Evolutionary conservation across 176 grass and related monocot genomes (phyloP).

Genomic region (Raddia guianensis): DNA sequence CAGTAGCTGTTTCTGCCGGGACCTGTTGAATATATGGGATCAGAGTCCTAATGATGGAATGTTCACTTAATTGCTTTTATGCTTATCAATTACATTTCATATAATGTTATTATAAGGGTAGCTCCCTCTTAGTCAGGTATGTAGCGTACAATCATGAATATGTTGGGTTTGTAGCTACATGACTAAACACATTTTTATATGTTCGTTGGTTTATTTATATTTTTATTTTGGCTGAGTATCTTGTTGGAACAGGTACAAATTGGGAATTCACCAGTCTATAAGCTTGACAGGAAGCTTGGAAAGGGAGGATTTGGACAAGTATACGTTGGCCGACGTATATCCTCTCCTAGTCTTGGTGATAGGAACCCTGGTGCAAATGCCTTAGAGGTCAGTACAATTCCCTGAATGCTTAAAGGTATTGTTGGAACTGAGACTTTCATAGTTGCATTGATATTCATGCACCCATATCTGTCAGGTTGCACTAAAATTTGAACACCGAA

Average conservation of each 20-base stretch:
- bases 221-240: not conserved
- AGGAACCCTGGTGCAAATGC: slow-evolving; percentile 68
- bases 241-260: slow-evolving; percentile 72
- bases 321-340: slow-evolving; percentile 74
- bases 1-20: not conserved
- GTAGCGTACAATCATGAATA: not conserved
- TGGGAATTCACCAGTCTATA: slow-evolving; percentile 79
- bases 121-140: not conserved
- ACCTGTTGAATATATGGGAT: not conserved
- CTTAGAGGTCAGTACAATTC: slow-evolving; percentile 68
- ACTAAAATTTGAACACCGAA: slow-evolving; percentile 92
- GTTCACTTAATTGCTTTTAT: slow-evolving; percentile 2
- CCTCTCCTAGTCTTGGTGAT: slow-evolving; percentile 52
- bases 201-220: not conserved
- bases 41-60: not conserved
- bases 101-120: slow-evolving; percentile 13
- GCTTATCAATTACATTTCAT: not conserved
- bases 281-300: slow-evolving; percentile 88
- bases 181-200: not conserved
- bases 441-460: slow-evolving; percentile 23
- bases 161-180: slow-evolving; percentile 12
- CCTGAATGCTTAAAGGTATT: slow-evolving; percentile 20
- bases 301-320: slow-evolving; percentile 99
- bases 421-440: slow-evolving; percentile 30
- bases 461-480: slow-evolving; percentile 66